Conservation (phyloP, 2,329 filamentous ascomycete species). For the Amauroascus verrucosus region DNA sequence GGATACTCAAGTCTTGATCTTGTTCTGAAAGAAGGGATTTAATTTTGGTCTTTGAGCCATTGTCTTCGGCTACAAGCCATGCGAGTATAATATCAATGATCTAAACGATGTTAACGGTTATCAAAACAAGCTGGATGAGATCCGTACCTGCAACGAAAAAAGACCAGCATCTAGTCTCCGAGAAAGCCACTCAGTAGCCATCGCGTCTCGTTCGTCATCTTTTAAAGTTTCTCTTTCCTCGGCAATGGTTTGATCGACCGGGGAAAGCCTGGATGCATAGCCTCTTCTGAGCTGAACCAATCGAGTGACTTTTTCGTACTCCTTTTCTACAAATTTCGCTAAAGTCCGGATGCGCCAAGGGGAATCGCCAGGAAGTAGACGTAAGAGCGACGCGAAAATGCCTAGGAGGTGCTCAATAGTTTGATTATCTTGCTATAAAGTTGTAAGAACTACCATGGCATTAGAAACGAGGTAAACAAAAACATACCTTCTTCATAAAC, state of each 20-base stretch:
- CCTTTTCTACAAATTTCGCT: constrained; percentile 91
- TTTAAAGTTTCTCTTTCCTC: constrained; percentile 46
- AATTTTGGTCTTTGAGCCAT: constrained; percentile 58
- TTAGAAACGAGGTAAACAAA: background rate
- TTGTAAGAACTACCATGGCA: background rate
- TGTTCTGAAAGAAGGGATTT: constrained; percentile 53
- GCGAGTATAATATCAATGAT: constrained; percentile 74
- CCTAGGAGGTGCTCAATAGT: constrained; percentile 71
- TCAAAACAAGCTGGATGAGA: background rate
- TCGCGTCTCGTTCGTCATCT: constrained; percentile 50
- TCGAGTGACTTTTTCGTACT: constrained; percentile 72
- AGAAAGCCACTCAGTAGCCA: constrained; percentile 62
- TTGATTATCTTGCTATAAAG: constrained; percentile 48
- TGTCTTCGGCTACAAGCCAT: constrained; percentile 86
- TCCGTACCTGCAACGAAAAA: constrained; percentile 58
- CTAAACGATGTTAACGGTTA: constrained; percentile 19
- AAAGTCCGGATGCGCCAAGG: constrained; percentile 69
- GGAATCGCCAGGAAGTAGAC: constrained; percentile 66
- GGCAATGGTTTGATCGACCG: constrained; percentile 54
- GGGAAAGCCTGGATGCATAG: constrained; percentile 53
- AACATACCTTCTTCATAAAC: constrained; percentile 63
- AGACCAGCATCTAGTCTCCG: constrained; percentile 72
- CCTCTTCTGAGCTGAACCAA: constrained; percentile 61
- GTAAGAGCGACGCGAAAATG: constrained; percentile 73
- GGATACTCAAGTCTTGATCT: constrained; percentile 53